Evolutionary conservation across 257 asterid species (phyloP).

Genomic region (Capsicum pubescens): DNA sequence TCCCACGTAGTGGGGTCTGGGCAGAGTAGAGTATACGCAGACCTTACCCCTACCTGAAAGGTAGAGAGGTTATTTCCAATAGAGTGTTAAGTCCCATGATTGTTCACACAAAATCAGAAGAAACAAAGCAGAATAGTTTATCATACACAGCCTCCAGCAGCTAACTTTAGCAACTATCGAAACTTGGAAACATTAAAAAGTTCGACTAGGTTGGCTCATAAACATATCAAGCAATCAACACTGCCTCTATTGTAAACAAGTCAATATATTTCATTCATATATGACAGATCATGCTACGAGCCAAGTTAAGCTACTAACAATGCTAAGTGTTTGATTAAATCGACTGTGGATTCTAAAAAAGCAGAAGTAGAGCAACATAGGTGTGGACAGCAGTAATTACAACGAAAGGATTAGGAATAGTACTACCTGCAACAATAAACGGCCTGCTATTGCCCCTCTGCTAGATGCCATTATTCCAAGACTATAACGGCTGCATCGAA

Average conservation of each 20-base stretch:
- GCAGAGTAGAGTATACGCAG: too few relatives aligned
- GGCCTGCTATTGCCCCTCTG: constrained; percentile 89
- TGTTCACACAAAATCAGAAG: background rate
- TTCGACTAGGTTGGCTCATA: background rate
- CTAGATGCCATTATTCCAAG: constrained; percentile 92
- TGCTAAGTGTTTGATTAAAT: background rate
- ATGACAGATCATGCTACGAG: background rate
- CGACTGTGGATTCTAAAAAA: too few relatives aligned
- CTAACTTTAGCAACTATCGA: background rate
- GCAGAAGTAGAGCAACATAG: too few relatives aligned
- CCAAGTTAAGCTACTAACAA: constrained; percentile 1
- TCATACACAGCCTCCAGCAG: background rate
- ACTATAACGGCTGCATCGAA: constrained; percentile 86
- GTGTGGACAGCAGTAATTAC: background rate
- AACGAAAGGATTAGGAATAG: background rate
- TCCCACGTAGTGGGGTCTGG: too few relatives aligned
- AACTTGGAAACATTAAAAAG: background rate
- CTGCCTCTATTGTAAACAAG: background rate
- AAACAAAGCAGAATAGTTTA: background rate
- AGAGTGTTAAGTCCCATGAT: background rate
- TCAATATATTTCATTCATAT: background rate
- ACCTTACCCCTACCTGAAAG: too few relatives aligned
- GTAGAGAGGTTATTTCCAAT: too few relatives aligned
- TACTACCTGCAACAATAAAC: constrained; percentile 87
- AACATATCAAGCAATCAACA: background rate